A percentile compares a stretch with the other conserved stretches of the same genome.
phyloP scores from a whole-genome alignment of 352 stramenopile species.

The Thalassiosira delicatula region DNA sequence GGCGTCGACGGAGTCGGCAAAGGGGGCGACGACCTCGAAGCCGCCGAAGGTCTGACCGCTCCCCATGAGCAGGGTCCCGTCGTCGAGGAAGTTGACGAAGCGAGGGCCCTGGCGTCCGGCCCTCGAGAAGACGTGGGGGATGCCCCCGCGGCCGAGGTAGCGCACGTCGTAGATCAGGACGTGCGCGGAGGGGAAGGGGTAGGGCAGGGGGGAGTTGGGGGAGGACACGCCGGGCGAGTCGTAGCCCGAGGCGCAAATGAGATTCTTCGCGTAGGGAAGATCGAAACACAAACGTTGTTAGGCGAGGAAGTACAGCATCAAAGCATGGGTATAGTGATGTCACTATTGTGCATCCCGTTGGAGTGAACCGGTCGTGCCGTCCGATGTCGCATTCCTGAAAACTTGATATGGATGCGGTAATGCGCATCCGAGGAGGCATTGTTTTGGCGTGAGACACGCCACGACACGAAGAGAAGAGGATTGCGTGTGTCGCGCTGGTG shows the following conservation, averaged over 20 bases:
- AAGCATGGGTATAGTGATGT: too few relatives aligned
- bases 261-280: constrained; percentile 54
- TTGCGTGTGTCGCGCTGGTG: too few relatives aligned
- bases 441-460: too few relatives aligned
- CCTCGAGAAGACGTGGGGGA: constrained; percentile 74
- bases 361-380: too few relatives aligned
- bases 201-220: constrained; percentile 51
- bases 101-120: constrained; percentile 60
- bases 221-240: constrained; percentile 35
- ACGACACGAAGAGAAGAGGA: too few relatives aligned
- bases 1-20: constrained; percentile 44
- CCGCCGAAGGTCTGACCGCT: constrained; percentile 75
- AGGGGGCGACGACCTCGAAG: constrained; percentile 76
- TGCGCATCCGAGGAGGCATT: too few relatives aligned
- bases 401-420: too few relatives aligned
- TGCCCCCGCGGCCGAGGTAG: constrained; percentile 75
- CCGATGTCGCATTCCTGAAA: too few relatives aligned
- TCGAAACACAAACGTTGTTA: too few relatives aligned
- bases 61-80: constrained; percentile 60
- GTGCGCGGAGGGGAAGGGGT: constrained; percentile 70
- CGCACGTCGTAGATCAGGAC: constrained; percentile 80
- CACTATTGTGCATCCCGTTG: too few relatives aligned
- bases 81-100: constrained; percentile 72
- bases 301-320: too few relatives aligned
- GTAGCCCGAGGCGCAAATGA: constrained; percentile 77